Evolutionary conservation across 1,284 basidiomycete species (phyloP).

Genomic region (Ganoderma lingzhi): DNA sequence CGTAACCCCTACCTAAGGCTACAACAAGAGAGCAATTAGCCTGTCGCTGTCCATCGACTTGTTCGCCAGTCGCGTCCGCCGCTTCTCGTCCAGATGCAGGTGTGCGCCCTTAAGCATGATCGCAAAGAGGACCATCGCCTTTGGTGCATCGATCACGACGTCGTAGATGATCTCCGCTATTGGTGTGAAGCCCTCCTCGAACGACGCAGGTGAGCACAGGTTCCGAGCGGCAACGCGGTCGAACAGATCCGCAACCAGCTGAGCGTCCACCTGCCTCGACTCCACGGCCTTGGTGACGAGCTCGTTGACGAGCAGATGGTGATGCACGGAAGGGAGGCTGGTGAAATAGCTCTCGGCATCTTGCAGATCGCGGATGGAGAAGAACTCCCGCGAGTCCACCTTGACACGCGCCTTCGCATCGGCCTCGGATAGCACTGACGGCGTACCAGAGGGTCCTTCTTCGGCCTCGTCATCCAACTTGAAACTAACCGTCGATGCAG

Average conservation of each 20-base stretch:
- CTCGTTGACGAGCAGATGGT: constrained; percentile 75
- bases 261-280: constrained; percentile 86
- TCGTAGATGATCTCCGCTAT: constrained; percentile 63
- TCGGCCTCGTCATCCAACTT: constrained; percentile 59
- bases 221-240: constrained; percentile 61
- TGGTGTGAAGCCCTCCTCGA: constrained; percentile 73
- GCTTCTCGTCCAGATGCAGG: no score
- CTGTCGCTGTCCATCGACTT: no score
- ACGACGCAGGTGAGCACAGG: constrained; percentile 59
- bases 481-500: constrained; percentile 56
- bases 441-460: constrained; percentile 41
- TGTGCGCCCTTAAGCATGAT: no score
- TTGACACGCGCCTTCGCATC: constrained; percentile 82
- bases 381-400: constrained; percentile 83
- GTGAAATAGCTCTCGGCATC: constrained; percentile 91
- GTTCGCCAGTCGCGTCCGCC: no score
- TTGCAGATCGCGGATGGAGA: constrained; percentile 78
- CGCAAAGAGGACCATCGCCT: no score
- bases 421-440: constrained; percentile 67
- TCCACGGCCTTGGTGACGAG: constrained; percentile 78
- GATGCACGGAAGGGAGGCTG: constrained; percentile 70
- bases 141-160: no score
- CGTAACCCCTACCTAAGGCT: background rate
- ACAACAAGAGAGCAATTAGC: constrained; percentile 53
- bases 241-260: constrained; percentile 79